Evolutionary conservation across 225 moss, liverwort and hornwort species (phyloP).

Genomic region (Physcomitrellopsis africana): DNA sequence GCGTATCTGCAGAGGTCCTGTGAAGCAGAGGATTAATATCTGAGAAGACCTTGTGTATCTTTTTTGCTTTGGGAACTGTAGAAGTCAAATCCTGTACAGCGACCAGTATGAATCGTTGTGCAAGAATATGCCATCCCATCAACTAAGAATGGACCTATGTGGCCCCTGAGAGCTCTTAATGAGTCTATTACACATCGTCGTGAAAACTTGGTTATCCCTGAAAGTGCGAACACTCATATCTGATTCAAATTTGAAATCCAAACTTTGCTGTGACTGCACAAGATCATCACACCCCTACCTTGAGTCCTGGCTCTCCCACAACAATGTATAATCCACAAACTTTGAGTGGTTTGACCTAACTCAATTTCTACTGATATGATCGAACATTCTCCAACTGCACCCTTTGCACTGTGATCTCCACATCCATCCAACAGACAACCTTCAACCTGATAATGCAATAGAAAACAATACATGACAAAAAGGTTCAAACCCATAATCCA

Average conservation of each 20-base stretch:
- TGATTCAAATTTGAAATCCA: constrained; percentile 13
- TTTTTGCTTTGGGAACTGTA: neutral
- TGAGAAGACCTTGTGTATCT: constrained; percentile 9
- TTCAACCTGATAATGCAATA: constrained; percentile 15
- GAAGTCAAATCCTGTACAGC: neutral
- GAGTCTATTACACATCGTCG: constrained; percentile 24
- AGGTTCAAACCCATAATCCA: neutral
- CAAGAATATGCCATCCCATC: constrained; percentile 24
- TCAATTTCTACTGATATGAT: neutral
- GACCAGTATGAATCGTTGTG: constrained; percentile 2
- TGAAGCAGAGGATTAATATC: too few relatives aligned
- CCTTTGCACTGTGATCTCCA: neutral
- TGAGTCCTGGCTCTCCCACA: constrained; percentile 12
- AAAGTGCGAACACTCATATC: constrained; percentile 34
- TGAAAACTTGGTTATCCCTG: constrained; percentile 39
- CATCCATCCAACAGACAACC: constrained; percentile 10
- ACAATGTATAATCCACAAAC: constrained; percentile 33
- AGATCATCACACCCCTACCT: constrained; percentile 19
- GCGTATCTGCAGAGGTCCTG: too few relatives aligned
- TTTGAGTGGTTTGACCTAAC: constrained; percentile 22
- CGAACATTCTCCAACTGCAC: constrained; percentile 8
- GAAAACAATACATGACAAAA: neutral
- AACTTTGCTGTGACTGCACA: constrained; percentile 13
- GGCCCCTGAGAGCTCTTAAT: constrained; percentile 21
- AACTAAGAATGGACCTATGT: constrained; percentile 5